Evolutionary conservation across 1,284 basidiomycete genomes (phyloP).

Genomic region (Bjerkandera adusta): DNA sequence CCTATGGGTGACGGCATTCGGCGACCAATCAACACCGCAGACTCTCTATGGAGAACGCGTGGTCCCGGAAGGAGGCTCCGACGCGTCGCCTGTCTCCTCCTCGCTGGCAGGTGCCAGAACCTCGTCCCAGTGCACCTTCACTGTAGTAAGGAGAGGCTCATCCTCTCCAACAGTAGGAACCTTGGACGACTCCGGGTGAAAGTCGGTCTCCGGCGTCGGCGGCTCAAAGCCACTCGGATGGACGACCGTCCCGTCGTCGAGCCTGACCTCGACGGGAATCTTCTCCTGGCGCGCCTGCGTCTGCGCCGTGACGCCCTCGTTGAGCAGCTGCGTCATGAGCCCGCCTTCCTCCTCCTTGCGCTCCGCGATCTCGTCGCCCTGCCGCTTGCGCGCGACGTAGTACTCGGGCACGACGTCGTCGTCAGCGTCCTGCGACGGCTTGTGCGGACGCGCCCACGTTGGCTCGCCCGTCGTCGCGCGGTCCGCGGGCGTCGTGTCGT

Average conservation of each 20-base stretch:
- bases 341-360: slow-evolving; percentile 32
- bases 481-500: too few species aligned
- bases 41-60: too few species aligned
- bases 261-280: slow-evolving; percentile 32
- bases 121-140: slow-evolving; percentile 29
- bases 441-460: slow-evolving; percentile 26
- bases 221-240: slow-evolving; percentile 33
- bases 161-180: slow-evolving; percentile 17
- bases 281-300: slow-evolving; percentile 30
- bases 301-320: slow-evolving; percentile 31
- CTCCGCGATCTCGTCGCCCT: slow-evolving; percentile 30
- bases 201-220: slow-evolving; percentile 30
- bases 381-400: slow-evolving; percentile 32
- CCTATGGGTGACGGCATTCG: too few species aligned
- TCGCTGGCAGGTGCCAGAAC: slow-evolving; percentile 17
- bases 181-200: slow-evolving; percentile 24
- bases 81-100: too few species aligned
- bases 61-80: too few species aligned
- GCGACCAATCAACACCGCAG: too few species aligned
- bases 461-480: too few species aligned
- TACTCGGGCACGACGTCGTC: slow-evolving; percentile 31
- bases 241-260: slow-evolving; percentile 27
- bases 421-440: slow-evolving; percentile 25
- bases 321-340: slow-evolving; percentile 33
- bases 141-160: slow-evolving; percentile 22